Evolutionary conservation across 1,139 yeast species (phyloP).

Genomic region (Ashbya aceris): DNA sequence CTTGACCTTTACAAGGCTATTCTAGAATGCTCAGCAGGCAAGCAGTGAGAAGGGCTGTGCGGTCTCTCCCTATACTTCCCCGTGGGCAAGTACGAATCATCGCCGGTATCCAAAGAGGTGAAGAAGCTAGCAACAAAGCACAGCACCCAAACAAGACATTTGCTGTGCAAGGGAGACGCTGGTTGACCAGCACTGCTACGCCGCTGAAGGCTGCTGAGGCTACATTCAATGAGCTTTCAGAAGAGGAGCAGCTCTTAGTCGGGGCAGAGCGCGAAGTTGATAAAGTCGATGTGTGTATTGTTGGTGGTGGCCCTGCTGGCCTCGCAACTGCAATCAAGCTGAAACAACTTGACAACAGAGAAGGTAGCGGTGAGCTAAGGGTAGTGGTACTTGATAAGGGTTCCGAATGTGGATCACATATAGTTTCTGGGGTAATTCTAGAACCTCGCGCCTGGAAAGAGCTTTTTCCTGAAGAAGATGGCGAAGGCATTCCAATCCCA

Average conservation of each 20-base stretch:
- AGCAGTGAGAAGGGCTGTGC: too few species aligned
- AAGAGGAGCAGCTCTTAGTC: slow-evolving; percentile 39
- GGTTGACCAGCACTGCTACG: too few species aligned
- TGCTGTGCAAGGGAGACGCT: too few species aligned
- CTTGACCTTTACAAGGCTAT: too few species aligned
- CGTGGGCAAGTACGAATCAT: too few species aligned
- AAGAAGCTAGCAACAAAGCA: too few species aligned
- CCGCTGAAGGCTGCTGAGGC: slow-evolving; percentile 25
- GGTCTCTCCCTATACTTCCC: too few species aligned
- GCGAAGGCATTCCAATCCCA: slow-evolving; percentile 63
- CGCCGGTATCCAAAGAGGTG: neutral
- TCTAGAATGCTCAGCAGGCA: too few species aligned
- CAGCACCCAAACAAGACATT: too few species aligned
- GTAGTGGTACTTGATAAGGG: slow-evolving; percentile 89
- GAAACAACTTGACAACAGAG: slow-evolving; percentile 71
- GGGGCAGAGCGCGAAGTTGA: slow-evolving; percentile 68
- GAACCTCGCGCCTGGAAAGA: slow-evolving; percentile 85
- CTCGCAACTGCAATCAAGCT: slow-evolving; percentile 83
- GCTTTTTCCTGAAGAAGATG: slow-evolving; percentile 64
- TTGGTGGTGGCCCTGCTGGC: slow-evolving; percentile 98
- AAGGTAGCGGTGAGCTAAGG: slow-evolving; percentile 56
- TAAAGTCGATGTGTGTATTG: slow-evolving; percentile 84
- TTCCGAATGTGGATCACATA: slow-evolving; percentile 85
- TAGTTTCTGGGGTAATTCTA: slow-evolving; percentile 85
- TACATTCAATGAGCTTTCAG: slow-evolving; percentile 31